Evolutionary conservation across 2,329 filamentous ascomycete species (phyloP), one percentile per base, ranked within the genome.

Genomic region (Fusarium keratoplasticum): DNA sequence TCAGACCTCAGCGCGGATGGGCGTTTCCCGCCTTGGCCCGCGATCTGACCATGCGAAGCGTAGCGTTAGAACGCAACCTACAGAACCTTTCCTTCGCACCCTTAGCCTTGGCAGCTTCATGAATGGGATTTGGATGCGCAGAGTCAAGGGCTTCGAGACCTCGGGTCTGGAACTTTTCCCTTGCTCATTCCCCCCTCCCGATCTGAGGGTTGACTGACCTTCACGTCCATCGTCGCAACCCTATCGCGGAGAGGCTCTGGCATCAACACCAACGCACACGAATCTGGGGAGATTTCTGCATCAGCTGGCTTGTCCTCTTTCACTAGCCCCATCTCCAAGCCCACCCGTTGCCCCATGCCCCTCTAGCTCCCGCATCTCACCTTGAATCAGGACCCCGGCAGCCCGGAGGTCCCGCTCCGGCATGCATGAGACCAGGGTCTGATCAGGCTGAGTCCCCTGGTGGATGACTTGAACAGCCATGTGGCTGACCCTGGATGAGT

Each of bases 331-430:
- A 47, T 47, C 35, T 31, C 16, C 18, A 52, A 61, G 50, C 27
- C 47, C 63, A 44, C 63, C 44, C 22, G 61, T 52, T 61, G 16
- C 22, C 59, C 22, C 59, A 61, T 14, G 20, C 16, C 36, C 54
- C 25, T 60, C 63, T 58, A 57, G 44, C 44, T 50, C 44, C 25
- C 44, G 58, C 58, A 38, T 42, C 42, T 54, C 60, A 65, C 54
- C 44, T 47, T 44, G 36, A 27, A 57, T 66, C 3, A 42, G 27
- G 57, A 67, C 69, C 69, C 69, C 52, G 55, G 29, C 20, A 13
- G 33, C 25, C 16, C 61, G 52, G 69, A 65, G 63, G 44, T 62
- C 59, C 60, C 54, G 35, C 64, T 71, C 73, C 61, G 64, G 22
- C 7, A 7, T 44, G 22, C 40, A 40, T 66, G 18, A 58, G 18